Evolutionary conservation across 495 filamentous ascomycete species (phyloP).

Genomic region (Neurospora sp.): DNA sequence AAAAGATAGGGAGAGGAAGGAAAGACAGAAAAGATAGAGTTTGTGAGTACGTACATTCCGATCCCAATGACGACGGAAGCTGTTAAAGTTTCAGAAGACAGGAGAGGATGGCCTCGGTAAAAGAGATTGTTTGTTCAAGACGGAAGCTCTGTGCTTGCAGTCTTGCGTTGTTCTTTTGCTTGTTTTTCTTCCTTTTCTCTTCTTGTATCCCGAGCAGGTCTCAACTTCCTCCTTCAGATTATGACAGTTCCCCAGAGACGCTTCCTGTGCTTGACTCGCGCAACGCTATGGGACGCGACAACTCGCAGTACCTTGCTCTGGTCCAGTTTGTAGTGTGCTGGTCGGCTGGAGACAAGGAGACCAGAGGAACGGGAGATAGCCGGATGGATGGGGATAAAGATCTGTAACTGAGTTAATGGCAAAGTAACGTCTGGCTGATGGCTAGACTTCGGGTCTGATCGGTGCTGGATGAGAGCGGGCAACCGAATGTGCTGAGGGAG

Average conservation of each 20-base stretch:
- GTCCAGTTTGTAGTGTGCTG: not conserved
- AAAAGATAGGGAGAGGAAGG: conserved; percentile 11
- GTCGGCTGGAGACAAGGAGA: not conserved
- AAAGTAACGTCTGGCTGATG: not conserved
- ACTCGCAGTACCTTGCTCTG: not conserved
- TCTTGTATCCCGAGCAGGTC: not conserved
- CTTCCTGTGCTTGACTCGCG: not conserved
- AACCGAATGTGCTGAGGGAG: not conserved
- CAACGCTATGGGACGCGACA: not conserved
- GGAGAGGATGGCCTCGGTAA: conserved; percentile 5
- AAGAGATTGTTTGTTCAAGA: conserved; percentile 17
- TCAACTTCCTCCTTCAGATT: not conserved
- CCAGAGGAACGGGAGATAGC: not conserved
- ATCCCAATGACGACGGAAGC: conserved; percentile 16
- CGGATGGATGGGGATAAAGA: not conserved
- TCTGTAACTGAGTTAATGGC: not conserved
- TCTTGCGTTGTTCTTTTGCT: not conserved
- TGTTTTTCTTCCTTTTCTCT: conserved; percentile 1
- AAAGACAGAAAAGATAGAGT: not conserved
- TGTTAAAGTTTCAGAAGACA: conserved; percentile 9
- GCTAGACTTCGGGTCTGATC: not conserved
- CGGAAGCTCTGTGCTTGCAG: conserved; percentile 22
- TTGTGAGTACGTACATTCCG: conserved; percentile 24
- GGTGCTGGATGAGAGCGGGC: not conserved
- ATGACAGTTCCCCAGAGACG: not conserved